Evolutionary conservation across 2,329 filamentous ascomycete genomes (phyloP), one percentile per base, ranked within the genome.

Genomic region (Phialophora expanda): DNA sequence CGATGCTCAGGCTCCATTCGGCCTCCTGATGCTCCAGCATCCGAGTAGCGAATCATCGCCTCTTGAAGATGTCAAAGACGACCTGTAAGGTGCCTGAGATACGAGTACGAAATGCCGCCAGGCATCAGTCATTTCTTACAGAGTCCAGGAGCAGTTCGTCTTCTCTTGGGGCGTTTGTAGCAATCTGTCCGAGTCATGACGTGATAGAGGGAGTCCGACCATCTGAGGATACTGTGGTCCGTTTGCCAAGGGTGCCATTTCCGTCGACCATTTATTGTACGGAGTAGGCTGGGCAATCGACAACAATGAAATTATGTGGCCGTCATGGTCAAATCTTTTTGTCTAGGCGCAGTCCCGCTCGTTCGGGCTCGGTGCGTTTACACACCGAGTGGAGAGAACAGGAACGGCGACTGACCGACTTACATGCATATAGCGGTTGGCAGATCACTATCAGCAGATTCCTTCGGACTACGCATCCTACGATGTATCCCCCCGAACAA

Each of bases 21-120:
- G 56, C 24, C 41, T n/a, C 2, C 9, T 50, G 4, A 11, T 34
- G 9, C 34, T 59, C 56, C 56, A 59, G 41, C 26, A 59, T 50
- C 56, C 56, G 56, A 59, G 26, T 5, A 24, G 56, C 56, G 24
- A 59, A 34, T 50, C 24, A 34, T 56, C n/a, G n/a, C 1, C 22
- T 14, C 26, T 44, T 46, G 20, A 56, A 28, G 28, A 44, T 5
- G 32, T 14, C 7, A n/a, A n/a, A 46, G 44, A 48, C 44, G 17
- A 48, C 44, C 17, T 48, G 44, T 9, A 4, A 34, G 32, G 9
- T 17, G 17, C 17, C 38, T n/a, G 5, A 5, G 14, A n/a, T 44
- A n/a, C 38, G 24, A 51, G 48, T 50, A 48, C 56, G 24, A 59
- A 28, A 20, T 50, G 38, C 26, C 9, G 26, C 46, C 46, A 32